Evolutionary conservation across 164 flowering plant genomes (phyloP).

Genomic region (Warburgia ugandensis): DNA sequence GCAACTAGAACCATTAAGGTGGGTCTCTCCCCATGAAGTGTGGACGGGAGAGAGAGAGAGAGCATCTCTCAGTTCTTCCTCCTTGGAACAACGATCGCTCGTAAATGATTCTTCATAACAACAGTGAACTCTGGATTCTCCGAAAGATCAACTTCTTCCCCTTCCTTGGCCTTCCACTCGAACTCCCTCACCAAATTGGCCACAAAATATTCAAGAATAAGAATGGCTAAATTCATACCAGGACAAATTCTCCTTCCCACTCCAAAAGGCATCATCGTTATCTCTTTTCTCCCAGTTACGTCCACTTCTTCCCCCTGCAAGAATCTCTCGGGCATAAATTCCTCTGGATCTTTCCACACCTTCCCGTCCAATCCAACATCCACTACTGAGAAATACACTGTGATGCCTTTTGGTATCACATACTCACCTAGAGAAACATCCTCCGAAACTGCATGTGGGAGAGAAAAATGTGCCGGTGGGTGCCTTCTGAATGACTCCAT

Average conservation of each 20-base stretch:
- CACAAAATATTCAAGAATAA: slow-evolving; percentile 21
- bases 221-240: slow-evolving; percentile 14
- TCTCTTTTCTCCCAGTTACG: slow-evolving; percentile 28
- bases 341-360: slow-evolving; percentile 23
- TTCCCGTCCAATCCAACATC: slow-evolving; percentile 27
- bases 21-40: too few relatives aligned
- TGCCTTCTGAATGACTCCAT: slow-evolving; percentile 29
- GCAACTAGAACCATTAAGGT: too few relatives aligned
- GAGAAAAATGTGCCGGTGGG: slow-evolving; percentile 31
- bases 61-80: too few relatives aligned
- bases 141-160: slow-evolving; percentile 30
- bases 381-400: slow-evolving; percentile 24
- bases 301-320: slow-evolving; percentile 20
- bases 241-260: slow-evolving; percentile 30
- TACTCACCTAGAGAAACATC: slow-evolving; percentile 17
- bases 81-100: slow-evolving; percentile 12
- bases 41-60: too few relatives aligned
- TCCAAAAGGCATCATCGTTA: slow-evolving; percentile 48
- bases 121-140: slow-evolving; percentile 34
- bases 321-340: slow-evolving; percentile 39
- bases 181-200: slow-evolving; percentile 28
- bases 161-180: slow-evolving; percentile 30
- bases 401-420: slow-evolving; percentile 21
- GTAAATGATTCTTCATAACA: slow-evolving; percentile 40
- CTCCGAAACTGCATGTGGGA: slow-evolving; percentile 17